Conservation (phyloP, 768 basidiomycete species). For the Artomyces pyxidatus region DNA sequence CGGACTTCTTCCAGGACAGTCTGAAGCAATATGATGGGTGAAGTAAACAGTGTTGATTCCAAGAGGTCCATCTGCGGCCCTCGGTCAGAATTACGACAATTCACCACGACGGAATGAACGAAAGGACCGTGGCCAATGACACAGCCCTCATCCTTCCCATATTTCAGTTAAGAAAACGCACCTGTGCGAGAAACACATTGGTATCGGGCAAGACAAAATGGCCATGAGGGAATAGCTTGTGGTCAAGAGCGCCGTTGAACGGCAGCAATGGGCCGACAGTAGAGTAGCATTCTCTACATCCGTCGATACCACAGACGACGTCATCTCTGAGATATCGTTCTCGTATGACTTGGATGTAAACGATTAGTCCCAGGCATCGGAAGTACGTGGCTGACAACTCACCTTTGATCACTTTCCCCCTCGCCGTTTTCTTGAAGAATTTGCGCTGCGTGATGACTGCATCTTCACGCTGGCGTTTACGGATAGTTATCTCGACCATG, state of each 20-base stretch:
- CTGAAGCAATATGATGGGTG: conserved; percentile 86
- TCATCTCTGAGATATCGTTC: conserved; percentile 93
- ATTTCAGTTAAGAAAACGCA: conserved; percentile 21
- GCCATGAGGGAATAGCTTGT: conserved; percentile 51
- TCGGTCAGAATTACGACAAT: no score
- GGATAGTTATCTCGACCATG: conserved; percentile 60
- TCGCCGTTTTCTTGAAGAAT: conserved; percentile 93
- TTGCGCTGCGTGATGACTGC: conserved; percentile 76
- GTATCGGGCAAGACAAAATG: conserved; percentile 91
- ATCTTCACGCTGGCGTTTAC: conserved; percentile 64
- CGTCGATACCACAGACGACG: conserved; percentile 75
- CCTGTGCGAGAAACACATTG: conserved; percentile 90
- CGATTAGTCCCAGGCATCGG: neutral
- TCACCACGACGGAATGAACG: no score
- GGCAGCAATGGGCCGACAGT: conserved; percentile 44
- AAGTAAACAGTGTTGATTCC: conserved; percentile 63
- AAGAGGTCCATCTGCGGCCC: conserved; percentile 84
- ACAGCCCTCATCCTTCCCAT: neutral
- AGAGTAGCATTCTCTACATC: conserved; percentile 54
- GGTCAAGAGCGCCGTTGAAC: conserved; percentile 44
- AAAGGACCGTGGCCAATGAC: neutral
- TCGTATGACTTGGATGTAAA: conserved; percentile 49
- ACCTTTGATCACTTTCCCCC: conserved; percentile 94
- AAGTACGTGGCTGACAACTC: no score
- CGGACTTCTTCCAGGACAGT: conserved; percentile 96